Conservation (phyloP, 2,329 filamentous ascomycete genomes). For the Neopestalotiopsis sp. region DNA sequence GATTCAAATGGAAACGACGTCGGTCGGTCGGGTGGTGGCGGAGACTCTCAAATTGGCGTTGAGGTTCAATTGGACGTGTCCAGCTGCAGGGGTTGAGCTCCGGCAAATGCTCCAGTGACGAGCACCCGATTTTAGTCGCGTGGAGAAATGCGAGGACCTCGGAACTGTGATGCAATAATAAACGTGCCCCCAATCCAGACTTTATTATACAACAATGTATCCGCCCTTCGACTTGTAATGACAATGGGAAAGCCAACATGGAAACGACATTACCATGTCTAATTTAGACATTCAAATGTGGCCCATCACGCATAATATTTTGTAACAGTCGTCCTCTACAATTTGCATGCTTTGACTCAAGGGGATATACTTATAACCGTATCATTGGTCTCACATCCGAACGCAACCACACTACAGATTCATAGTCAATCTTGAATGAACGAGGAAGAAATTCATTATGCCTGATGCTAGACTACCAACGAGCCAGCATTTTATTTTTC, state of each 20-base stretch:
- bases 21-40: neutral
- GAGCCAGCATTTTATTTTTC: conserved; percentile 16
- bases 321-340: too few species aligned
- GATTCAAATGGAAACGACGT: neutral
- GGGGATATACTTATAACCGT: too few species aligned
- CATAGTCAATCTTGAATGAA: neutral
- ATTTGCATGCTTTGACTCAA: too few species aligned
- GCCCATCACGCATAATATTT: too few species aligned
- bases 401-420: neutral
- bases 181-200: too few species aligned
- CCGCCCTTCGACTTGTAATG: neutral
- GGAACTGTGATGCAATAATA: neutral
- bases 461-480: conserved; percentile 19
- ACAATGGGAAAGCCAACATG: neutral
- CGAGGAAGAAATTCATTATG: conserved; percentile 21
- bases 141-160: conserved; percentile 5
- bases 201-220: too few species aligned
- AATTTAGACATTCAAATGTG: too few species aligned
- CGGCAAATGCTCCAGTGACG: conserved; percentile 10
- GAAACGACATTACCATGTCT: too few species aligned
- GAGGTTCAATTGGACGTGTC: conserved; percentile 16
- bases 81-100: conserved; percentile 16
- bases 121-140: conserved; percentile 10
- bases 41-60: conserved; percentile 4
- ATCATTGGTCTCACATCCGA: neutral